Evolutionary conservation across 768 basidiomycete genomes (phyloP).

Genomic region (Panellus pusillus): DNA sequence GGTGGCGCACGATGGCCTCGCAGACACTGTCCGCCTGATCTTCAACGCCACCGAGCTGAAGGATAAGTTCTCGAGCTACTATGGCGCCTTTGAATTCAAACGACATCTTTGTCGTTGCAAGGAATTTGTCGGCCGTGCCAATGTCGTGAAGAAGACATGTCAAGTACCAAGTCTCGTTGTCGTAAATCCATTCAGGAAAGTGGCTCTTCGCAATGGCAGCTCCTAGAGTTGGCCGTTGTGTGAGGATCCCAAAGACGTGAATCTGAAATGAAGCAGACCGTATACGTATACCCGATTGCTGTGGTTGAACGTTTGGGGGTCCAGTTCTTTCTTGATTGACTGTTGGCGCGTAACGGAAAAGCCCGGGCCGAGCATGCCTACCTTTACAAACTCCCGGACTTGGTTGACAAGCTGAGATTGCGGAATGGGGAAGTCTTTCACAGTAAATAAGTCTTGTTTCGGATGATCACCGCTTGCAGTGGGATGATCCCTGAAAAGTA

Average conservation of each 20-base stretch:
- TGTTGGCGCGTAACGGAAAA: background rate
- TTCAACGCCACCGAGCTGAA: slow-evolving; percentile 40
- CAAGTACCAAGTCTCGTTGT: slow-evolving; percentile 51
- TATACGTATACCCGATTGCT: slow-evolving; percentile 51
- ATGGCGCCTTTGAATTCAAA: slow-evolving; percentile 60
- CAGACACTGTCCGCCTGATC: slow-evolving; percentile 54
- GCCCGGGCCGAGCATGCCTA: slow-evolving; percentile 12
- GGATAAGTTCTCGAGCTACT: slow-evolving; percentile 48
- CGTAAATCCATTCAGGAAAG: slow-evolving; percentile 48
- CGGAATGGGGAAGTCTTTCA: slow-evolving; percentile 43
- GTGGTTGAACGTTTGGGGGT: slow-evolving; percentile 48
- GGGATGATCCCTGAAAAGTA: slow-evolving; percentile 46
- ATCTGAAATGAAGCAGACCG: slow-evolving; percentile 28
- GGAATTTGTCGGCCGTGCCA: slow-evolving; percentile 47
- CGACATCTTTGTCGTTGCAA: slow-evolving; percentile 53
- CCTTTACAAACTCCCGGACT: slow-evolving; percentile 42
- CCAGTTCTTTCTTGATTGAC: slow-evolving; percentile 38
- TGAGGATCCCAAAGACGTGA: too few relatives aligned
- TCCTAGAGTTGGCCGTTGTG: slow-evolving; percentile 28
- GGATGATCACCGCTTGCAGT: slow-evolving; percentile 42
- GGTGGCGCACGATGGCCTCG: slow-evolving; percentile 51
- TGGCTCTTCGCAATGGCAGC: slow-evolving; percentile 46
- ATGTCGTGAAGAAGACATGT: slow-evolving; percentile 55
- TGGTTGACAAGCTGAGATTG: slow-evolving; percentile 38
- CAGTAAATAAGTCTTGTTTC: slow-evolving; percentile 40